These are phyloP conservation scores for Ceratobasidium papillatum DNA, from an alignment of 1,284 basidiomycete genomes.

Conservation along the genomic window DNA sequence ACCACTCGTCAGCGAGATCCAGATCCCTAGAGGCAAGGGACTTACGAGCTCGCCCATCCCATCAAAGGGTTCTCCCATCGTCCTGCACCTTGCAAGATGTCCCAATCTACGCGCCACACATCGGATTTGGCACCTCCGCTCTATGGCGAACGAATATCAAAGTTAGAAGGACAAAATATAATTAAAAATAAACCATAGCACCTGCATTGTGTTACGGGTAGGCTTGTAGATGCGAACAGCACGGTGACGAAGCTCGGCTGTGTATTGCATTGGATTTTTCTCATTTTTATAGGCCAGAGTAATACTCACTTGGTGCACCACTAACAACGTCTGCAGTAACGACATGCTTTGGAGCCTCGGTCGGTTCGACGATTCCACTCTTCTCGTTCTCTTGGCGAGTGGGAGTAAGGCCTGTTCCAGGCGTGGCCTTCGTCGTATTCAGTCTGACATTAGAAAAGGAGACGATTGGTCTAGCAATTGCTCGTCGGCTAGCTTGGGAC, in stretches of 20 bases:
- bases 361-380: conserved; percentile 32
- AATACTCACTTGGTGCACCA: conserved; percentile 74
- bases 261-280: not conserved
- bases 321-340: conserved; percentile 78
- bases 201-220: conserved; percentile 95
- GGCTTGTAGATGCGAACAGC: conserved; percentile 94
- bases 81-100: conserved; percentile 85
- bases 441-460: conserved; percentile 17
- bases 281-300: not conserved
- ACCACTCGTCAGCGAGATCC: not conserved
- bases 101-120: conserved; percentile 96
- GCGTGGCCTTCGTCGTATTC: conserved; percentile 37
- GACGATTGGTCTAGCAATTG: conserved; percentile 29
- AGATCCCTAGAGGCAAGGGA: conserved; percentile 45
- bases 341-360: conserved; percentile 58
- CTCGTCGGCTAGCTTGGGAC: conserved; percentile 38
- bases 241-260: conserved; percentile 86
- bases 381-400: conserved; percentile 40
- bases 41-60: conserved; percentile 94
- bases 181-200: conserved; percentile 55
- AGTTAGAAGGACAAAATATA: not conserved
- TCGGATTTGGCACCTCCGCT: conserved; percentile 77
- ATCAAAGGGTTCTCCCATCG: conserved; percentile 99
- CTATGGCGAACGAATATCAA: not conserved
- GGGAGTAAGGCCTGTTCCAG: conserved; percentile 38